Base-by-base conservation (phyloP, 1,139 yeast genomes). In the Pichia sp. region DNA sequence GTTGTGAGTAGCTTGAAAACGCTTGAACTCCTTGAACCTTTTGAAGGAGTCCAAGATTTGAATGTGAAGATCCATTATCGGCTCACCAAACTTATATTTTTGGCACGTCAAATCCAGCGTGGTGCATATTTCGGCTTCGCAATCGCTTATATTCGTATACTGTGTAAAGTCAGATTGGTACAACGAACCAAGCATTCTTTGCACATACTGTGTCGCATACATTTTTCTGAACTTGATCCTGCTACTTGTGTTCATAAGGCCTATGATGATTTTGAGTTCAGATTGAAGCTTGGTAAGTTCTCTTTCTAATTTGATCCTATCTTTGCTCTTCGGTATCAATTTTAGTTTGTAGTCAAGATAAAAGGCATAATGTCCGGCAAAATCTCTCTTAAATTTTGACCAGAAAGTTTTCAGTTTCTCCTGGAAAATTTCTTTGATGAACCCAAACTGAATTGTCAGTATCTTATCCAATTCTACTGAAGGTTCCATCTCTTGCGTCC, bases 321-420 rank as follows among this genome's bases (percentile, higher is more conserved):
- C 50, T 8, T 47, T 53, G 25, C 30, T 16, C 18, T 47, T 53
- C 4, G 42, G 21, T 5, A 53, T 37, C 26, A 19, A 23, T 22
- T 46, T 53, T 16, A 53, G 21, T 28, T 48, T 48, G 21, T 36
- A 46, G 21, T 53, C 49, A 2, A 48, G 12, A 43, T 48, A 53
- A 48, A 45, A 37, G 3, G 30, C 21, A 22, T 41, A 46, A 48
- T 53, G 52, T 2, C 48, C 45, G 2, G 26, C 12, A 12, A 50
- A 28, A 44, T 47, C 45, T 12, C 45, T 44, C 12, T 47, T 42
- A 7, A 45, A 52, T 12, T 8, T 43, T 6, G 6, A 3, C 52
- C 55, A 49, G 28, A 18, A 25, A n/a, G 8, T 37, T 7, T 13
- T 25, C 8, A 45, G 18, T 10, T 37, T 18, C n/a, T 12, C 16